phyloP scores from a whole-genome alignment of 257 asterid genomes.

The Forsythia viridissima region DNA sequence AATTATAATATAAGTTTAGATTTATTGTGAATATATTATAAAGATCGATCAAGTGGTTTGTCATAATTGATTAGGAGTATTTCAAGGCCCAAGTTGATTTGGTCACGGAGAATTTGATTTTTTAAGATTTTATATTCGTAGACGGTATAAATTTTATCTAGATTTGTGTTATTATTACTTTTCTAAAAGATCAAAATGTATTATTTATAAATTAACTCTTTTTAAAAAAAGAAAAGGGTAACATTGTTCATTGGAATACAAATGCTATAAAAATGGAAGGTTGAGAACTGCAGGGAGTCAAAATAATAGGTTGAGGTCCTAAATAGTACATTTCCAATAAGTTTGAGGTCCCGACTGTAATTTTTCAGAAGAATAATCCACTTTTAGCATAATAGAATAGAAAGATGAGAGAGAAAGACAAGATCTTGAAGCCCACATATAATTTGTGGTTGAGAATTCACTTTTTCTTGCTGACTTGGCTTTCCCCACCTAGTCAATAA shows the following conservation, averaged over 20 bases:
- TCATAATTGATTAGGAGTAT: too few species aligned
- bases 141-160: too few species aligned
- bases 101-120: too few species aligned
- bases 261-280: not conserved
- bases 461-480: constrained; percentile 36
- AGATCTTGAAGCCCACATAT: constrained; percentile 39
- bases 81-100: too few species aligned
- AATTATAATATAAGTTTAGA: too few species aligned
- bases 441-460: constrained; percentile 44
- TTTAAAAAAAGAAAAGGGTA: not conserved
- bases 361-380: not conserved
- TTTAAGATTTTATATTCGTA: too few species aligned
- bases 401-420: constrained; percentile 21
- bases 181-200: too few species aligned
- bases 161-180: too few species aligned
- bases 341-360: not conserved
- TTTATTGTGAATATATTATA: too few species aligned
- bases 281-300: not conserved
- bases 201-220: too few species aligned
- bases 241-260: not conserved
- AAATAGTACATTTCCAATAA: not conserved
- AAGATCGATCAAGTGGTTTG: too few species aligned
- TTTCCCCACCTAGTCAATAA: not conserved
- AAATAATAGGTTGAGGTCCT: not conserved
- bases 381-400: not conserved